Evolutionary conservation across 2,329 filamentous ascomycete species (phyloP), one percentile per base, ranked within the genome.

Genomic region (Aspergillus alliaceus): DNA sequence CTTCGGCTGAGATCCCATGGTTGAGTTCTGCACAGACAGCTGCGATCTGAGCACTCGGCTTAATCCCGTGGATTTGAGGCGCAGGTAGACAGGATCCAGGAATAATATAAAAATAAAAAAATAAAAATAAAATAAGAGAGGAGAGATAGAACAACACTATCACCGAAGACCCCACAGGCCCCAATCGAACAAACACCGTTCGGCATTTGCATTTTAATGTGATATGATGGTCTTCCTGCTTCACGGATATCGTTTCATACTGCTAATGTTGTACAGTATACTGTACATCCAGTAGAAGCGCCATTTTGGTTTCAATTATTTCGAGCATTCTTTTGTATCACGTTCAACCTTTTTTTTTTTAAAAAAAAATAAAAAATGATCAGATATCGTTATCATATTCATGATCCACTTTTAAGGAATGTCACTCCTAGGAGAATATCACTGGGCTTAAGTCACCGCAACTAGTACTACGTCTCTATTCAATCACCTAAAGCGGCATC

Each of bases 31-130:
- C 44, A 48, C 32, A 48, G 42, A 49, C 39, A 42, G 32, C 37
- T 57, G 54, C 47, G 58, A 60, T 58, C 58, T 58, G 58, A 60
- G 58, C 58, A 50, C 58, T 42, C 42, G 50, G 48, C 15, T 50
- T 53, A 37, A 56, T 59, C 49, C 32, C 49, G 34, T 42, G 48
- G 14, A 14, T 34, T 14, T 24, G 20, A 40, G 37, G 9, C 11
- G 37, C 37, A 40, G 20, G 37, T 40, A 24, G 24, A 44, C 40
- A 44, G 11, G 49, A 51, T 39, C 55, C 31, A 34, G 37, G 27
- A 32, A n/a, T n/a, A 42, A 24, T 11, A 40, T 8, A n/a, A 46
- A 46, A 5, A 5, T 29, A 20, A 37, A 25, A 18, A 51, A 9
- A 47, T 11, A 51, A 35, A 25, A 25, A 27, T 34, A 56, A 27